Conservation (phyloP, 305 asterid genomes). For the Fraxinus latifolia region DNA sequence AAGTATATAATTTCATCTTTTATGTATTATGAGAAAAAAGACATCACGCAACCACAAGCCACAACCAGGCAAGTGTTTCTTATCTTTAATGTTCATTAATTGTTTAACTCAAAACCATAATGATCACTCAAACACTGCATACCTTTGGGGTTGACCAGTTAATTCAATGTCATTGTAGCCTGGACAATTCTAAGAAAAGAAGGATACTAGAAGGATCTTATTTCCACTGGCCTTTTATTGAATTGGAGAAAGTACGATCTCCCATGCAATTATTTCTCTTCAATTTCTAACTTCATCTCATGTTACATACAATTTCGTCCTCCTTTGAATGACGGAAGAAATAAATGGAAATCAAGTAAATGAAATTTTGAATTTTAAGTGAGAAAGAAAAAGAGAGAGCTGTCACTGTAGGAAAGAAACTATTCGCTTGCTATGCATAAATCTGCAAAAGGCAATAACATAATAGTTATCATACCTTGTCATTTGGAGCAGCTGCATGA, state of each 20-base stretch:
- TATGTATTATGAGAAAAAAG: background rate
- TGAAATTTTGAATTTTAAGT: background rate
- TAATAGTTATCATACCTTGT: conserved; percentile 57
- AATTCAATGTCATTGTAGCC: conserved; percentile 13
- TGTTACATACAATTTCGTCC: background rate
- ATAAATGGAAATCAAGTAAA: conserved; percentile 13
- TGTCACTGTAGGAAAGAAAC: background rate
- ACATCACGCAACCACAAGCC: background rate
- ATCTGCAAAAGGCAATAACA: conserved; percentile 21
- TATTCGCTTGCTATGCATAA: background rate
- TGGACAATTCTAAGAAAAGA: background rate
- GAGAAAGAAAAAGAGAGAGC: background rate
- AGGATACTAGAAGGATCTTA: conserved; percentile 7
- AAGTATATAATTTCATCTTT: background rate
- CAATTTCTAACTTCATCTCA: background rate
- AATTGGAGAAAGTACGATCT: background rate
- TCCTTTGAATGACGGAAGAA: conserved; percentile 13
- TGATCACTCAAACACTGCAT: background rate
- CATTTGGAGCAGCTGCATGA: conserved; percentile 98
- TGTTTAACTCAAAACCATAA: background rate
- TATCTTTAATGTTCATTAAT: background rate
- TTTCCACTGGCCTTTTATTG: background rate
- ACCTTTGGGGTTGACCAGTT: background rate
- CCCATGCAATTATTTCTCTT: conserved; percentile 1
- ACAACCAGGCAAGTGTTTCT: background rate